Base-by-base conservation (phyloP, 768 basidiomycete species). In the Termitomyces sp. region DNA sequence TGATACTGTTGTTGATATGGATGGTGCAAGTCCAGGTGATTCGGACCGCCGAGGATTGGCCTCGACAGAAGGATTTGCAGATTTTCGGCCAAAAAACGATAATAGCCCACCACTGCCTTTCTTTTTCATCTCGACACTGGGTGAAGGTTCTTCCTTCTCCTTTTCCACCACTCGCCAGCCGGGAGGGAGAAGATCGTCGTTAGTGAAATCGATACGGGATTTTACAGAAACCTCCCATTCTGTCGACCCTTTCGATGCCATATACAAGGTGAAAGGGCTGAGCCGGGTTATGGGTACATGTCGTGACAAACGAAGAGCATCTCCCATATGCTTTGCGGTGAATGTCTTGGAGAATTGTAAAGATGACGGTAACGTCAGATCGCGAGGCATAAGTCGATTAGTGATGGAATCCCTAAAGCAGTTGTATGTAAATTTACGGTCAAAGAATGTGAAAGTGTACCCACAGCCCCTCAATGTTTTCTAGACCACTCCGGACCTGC, bases 151-250 rank as follows among this genome's bases (percentile, higher is more conserved):
- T n/a, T 76, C 56, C 45, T 74, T 70, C 32, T 82, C 79, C 62
- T 84, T 84, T 58, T 88, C 85, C 12, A 90, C 72, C 37, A 90
- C 82, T 62, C 86, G 79, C 91, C 91, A 91, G 5, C 90, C 91
- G 15, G 79, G 72, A n/a, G 86, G 89, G 7, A 85, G 64, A 43
- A 79, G 71, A 65, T 88, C 87, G 25, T 90, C 87, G 31, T 76
- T 75, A 32, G 74, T 63, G 40, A 76, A 60, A 11, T 83, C 83
- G 36, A 81, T 78, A 51, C 75, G 76, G 3, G 82, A 74, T 70
- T 84, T 89, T 0, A 91, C 74, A 17, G 86, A 81, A 6, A 79
- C 79, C 69, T 92, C 88, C 92, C 92, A 93, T 25, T 89, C 84
- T 20, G 83, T 82, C 5, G 88, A 87, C 1, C 90, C 90, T 71